A percentile compares a stretch with the other conserved stretches of the same genome.
phyloP scores from a whole-genome alignment of 768 basidiomycete species.

The Russula sp. region DNA sequence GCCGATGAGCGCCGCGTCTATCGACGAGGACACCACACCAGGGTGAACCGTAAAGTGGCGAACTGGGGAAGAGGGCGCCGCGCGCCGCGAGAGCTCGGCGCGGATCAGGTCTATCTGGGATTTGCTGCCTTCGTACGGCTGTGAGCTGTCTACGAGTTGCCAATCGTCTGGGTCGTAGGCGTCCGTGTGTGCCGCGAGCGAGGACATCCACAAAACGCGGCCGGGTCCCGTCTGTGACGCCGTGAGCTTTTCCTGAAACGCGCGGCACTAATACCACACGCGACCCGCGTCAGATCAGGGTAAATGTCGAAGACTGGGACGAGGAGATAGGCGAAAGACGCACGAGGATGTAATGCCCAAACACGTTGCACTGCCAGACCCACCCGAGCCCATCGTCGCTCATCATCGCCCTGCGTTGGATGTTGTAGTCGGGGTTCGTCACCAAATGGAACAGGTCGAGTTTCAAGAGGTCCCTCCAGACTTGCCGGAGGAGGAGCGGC shows the following conservation, averaged over 20 bases:
- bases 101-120: slow-evolving; percentile 71
- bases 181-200: slow-evolving; percentile 51
- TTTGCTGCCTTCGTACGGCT: slow-evolving; percentile 68
- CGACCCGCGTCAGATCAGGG: neutral
- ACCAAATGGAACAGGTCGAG: slow-evolving; percentile 40
- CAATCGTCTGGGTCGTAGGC: slow-evolving; percentile 61
- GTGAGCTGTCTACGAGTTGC: slow-evolving; percentile 55
- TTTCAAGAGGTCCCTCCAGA: slow-evolving; percentile 30
- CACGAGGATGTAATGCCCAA: slow-evolving; percentile 75
- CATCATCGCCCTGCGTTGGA: slow-evolving; percentile 51
- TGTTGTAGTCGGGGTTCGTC: slow-evolving; percentile 50
- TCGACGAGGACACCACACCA: slow-evolving; percentile 61
- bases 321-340: slow-evolving; percentile 28
- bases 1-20: slow-evolving; percentile 44
- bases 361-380: slow-evolving; percentile 83
- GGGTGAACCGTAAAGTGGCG: slow-evolving; percentile 66
- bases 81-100: slow-evolving; percentile 45
- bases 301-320: neutral
- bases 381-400: slow-evolving; percentile 69
- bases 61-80: slow-evolving; percentile 29
- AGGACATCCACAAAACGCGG: slow-evolving; percentile 77
- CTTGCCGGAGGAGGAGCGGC: slow-evolving; percentile 40
- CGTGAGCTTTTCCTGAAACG: slow-evolving; percentile 48
- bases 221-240: slow-evolving; percentile 41
- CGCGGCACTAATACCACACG: slow-evolving; percentile 51